These are phyloP conservation scores for Citrus unshiu DNA, from an alignment of 345 rosid species.

Conservation along the genomic window DNA sequence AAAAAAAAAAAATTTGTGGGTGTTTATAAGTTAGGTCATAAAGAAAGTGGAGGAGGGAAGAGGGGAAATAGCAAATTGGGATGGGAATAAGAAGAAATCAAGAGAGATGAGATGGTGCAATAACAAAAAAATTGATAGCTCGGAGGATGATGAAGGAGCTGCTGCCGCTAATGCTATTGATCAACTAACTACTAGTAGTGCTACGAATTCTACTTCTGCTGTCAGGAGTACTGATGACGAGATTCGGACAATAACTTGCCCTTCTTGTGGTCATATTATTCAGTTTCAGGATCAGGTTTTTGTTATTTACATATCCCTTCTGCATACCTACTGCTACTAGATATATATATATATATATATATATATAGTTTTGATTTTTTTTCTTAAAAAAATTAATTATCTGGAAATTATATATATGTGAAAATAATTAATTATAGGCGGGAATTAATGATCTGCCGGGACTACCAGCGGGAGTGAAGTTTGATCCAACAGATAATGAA, in stretches of 20 bases:
- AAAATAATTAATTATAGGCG: conserved; percentile 27
- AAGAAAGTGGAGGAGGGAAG: conserved; percentile 13
- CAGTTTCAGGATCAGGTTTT: conserved; percentile 62
- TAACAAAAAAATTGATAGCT: background rate
- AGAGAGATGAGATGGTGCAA: conserved; percentile 66
- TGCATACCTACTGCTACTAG: background rate
- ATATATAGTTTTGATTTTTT: too few species aligned
- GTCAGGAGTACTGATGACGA: background rate
- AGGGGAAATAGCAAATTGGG: background rate
- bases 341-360: background rate
- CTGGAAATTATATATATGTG: background rate
- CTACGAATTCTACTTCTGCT: too few species aligned
- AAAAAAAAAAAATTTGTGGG: too few species aligned
- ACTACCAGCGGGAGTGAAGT: conserved; percentile 90
- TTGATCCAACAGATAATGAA: conserved; percentile 91
- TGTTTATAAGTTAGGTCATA: conserved; percentile 1
- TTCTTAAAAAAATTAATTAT: background rate
- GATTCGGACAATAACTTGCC: conserved; percentile 38
- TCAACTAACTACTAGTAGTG: too few species aligned
- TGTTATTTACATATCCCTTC: background rate
- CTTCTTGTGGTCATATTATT: conserved; percentile 73
- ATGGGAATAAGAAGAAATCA: conserved; percentile 24
- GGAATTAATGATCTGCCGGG: conserved; percentile 75
- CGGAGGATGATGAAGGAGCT: conserved; percentile 32
- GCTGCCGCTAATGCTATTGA: background rate